These are phyloP conservation scores for Mycosphaerella sp. DNA, from an alignment of 2,329 filamentous ascomycete genomes.

Conservation along the genomic window DNA sequence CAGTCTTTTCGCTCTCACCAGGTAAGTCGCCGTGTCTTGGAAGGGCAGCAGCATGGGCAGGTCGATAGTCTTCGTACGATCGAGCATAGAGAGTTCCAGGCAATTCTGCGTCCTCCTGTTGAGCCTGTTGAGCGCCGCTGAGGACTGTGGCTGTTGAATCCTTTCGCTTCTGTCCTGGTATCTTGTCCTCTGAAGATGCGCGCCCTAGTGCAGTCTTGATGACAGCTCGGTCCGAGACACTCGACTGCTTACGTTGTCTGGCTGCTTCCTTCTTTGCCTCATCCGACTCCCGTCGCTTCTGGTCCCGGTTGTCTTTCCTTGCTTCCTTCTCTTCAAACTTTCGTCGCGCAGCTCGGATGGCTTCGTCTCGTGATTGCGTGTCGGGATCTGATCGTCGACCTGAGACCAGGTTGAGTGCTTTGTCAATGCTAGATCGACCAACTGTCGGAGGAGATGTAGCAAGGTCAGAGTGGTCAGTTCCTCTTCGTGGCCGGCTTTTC, in stretches of 20 bases:
- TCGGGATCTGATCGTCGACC: constrained; percentile 43
- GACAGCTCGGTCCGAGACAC: constrained; percentile 30
- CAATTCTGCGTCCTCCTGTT: constrained; percentile 12
- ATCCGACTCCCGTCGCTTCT: constrained; percentile 40
- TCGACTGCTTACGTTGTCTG: constrained; percentile 38
- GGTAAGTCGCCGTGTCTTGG: constrained; percentile 24
- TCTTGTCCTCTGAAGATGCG: constrained; percentile 18
- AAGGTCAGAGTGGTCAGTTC: constrained; percentile 46
- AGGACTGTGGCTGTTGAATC: constrained; percentile 14
- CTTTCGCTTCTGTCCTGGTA: constrained; percentile 21
- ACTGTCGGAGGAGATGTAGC: constrained; percentile 41
- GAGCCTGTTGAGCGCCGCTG: constrained; percentile 16
- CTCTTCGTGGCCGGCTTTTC: constrained; percentile 41
- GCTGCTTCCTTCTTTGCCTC: constrained; percentile 43
- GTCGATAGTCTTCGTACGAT: constrained; percentile 26
- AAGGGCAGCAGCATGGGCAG: constrained; percentile 22
- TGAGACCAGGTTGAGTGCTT: constrained; percentile 46
- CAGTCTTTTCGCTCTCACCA: constrained; percentile 26
- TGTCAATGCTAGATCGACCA: constrained; percentile 53
- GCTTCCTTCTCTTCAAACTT: constrained; percentile 56
- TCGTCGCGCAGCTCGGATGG: constrained; percentile 50
- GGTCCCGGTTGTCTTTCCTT: constrained; percentile 50
- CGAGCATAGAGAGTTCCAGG: constrained; percentile 9
- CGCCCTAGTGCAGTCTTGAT: constrained; percentile 29
- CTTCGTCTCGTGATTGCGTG: constrained; percentile 49